A percentile compares a stretch with the other conserved stretches of the same genome.
phyloP scores from a whole-genome alignment of 805 yeast species.

The Cyberlindnera veronae region DNA sequence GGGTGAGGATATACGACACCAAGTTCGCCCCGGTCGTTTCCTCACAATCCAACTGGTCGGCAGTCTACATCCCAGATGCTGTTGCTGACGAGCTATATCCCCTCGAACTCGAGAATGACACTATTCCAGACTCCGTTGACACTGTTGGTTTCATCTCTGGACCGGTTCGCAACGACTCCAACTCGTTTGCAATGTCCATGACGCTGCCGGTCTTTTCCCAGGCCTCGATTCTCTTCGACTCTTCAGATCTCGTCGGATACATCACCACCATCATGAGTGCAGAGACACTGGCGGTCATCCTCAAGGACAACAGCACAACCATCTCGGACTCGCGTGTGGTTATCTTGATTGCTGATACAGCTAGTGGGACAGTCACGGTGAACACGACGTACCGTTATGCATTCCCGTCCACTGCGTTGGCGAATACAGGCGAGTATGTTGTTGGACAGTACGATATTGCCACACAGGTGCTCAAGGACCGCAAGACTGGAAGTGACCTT shows the following conservation, averaged over 20 bases:
- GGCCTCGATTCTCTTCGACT: conserved; percentile 59
- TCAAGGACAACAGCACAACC: conserved; percentile 19
- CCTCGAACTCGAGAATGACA: conserved; percentile 38
- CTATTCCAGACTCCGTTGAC: conserved; percentile 42
- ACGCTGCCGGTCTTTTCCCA: conserved; percentile 75
- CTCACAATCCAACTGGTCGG: conserved; percentile 40
- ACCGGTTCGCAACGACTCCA: conserved; percentile 47
- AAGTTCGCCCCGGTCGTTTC: conserved; percentile 44
- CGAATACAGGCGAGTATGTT: conserved; percentile 21
- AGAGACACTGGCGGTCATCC: conserved; percentile 34
- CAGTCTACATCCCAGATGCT: conserved; percentile 29
- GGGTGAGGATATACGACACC: conserved; percentile 66
- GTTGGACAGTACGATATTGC: conserved; percentile 33
- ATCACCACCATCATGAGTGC: conserved; percentile 56
- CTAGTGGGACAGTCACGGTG: conserved; percentile 21
- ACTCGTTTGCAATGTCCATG: conserved; percentile 59
- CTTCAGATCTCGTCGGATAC: conserved; percentile 58
- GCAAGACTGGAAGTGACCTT: conserved; percentile 39
- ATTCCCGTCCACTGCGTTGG: conserved; percentile 26
- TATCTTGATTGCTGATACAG: conserved; percentile 23
- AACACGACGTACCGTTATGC: conserved; percentile 39
- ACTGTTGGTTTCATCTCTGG: conserved; percentile 57
- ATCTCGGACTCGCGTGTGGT: conserved; percentile 8
- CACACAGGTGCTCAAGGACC: conserved; percentile 33
- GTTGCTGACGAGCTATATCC: conserved; percentile 45